Evolutionary conservation across 208 protist species (phyloP), one percentile per base, ranked within the genome.

Genomic region (Crithidia expoeki): DNA sequence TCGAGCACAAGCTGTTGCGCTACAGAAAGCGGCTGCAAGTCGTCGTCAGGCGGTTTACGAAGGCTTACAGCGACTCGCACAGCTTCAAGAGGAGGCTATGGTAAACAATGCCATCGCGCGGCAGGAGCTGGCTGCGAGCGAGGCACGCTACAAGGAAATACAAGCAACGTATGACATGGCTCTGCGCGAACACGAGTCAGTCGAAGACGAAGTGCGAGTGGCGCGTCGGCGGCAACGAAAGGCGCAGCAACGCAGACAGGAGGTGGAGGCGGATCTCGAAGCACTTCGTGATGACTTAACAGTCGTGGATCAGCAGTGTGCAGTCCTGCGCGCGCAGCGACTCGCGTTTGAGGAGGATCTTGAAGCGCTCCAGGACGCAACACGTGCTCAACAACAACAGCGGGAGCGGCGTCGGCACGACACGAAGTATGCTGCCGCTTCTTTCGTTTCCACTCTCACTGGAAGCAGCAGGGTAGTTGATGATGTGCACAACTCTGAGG

Each of bases 121-220:
- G 12, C 42, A 69, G n/a, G 73, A 68, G 38, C 32, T 63, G 42
- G 58, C 58, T 0, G 60, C 51, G 21, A 68, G 59, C 32, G 58
- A 74, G 14, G 58, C 52, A 0, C 42, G 23, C 21, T 53, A 27
- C 38, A 19, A 33, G 32, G 46, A 66, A 40, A 25, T 10, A 25
- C 59, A 63, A 42, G 36, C 28, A 19, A 42, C 50, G 14, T 64
- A 74, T 30, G 53, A 74, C 44, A 32, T 59, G 42, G 42, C 42
- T 10, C 4, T 58, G 40, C 53, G 25, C 19, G 73, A 73, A 28
- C 32, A 53, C 21, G 32, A 47, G 30, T 40, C 33, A 5, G 56
- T 23, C 12, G 59, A 61, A 17, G 73, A 73, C 23, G 46, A 19
- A 33, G 55, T 57, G 21, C 44, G 23, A n/a, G 51, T 23, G 7